A percentile compares a stretch with the other conserved stretches of the same genome.
These are phyloP conservation scores for Trifolium dubium DNA, from an alignment of 306 rosid genomes.

Conservation along the genomic window DNA sequence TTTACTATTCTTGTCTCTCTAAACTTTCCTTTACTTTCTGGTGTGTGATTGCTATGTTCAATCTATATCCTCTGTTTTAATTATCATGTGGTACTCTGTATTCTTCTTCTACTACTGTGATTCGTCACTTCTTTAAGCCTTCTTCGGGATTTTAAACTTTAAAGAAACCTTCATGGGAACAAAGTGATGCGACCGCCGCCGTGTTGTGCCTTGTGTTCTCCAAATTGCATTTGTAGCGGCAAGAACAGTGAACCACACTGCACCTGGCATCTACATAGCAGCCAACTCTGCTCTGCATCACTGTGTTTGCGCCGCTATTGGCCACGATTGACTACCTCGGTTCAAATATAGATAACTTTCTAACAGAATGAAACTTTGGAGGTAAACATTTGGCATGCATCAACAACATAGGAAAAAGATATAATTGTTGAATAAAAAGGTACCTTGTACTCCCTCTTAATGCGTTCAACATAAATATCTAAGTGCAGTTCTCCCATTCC, in stretches of 20 bases:
- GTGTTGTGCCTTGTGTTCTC: no score
- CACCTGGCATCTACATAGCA: no score
- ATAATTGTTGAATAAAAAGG: neutral
- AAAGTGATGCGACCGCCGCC: no score
- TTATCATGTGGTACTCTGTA: neutral
- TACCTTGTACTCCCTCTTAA: conserved; percentile 93
- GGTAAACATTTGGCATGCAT: conserved; percentile 32
- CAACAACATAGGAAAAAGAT: conserved; percentile 9
- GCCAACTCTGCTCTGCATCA: no score
- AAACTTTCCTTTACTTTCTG: neutral
- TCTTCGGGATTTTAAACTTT: no score
- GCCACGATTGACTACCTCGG: neutral
- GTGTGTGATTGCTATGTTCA: conserved; percentile 5
- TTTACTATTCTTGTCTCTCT: neutral
- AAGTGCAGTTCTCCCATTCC: conserved; percentile 99
- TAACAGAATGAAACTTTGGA: conserved; percentile 29
- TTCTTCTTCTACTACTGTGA: neutral
- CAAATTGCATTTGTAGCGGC: no score
- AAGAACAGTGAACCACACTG: no score
- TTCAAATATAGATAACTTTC: conserved; percentile 3
- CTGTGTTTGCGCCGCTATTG: no score
- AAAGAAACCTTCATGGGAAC: no score
- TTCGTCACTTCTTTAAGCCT: neutral
- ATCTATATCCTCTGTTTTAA: conserved; percentile 6
- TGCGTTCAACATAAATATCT: conserved; percentile 96